Conservation (phyloP, 305 asterid genomes). For the Solanum aculeatissimum region DNA sequence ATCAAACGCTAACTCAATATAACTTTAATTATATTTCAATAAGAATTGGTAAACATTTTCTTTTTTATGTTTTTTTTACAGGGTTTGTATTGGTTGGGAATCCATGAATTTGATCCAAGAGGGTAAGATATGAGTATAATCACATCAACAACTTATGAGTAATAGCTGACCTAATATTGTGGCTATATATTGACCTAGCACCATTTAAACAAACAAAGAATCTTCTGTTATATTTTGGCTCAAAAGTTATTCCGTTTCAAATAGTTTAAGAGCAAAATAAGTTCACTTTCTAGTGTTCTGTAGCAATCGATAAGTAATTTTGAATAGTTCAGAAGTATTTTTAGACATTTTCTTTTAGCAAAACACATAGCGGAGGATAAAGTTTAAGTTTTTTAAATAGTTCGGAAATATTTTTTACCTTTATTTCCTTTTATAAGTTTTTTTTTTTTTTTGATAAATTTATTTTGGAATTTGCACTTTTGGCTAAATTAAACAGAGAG, state of each 20-base stretch:
- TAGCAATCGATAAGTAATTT: neutral
- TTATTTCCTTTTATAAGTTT: neutral
- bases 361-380: no score
- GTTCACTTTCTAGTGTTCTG: neutral
- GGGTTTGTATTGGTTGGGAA: conserved; percentile 58
- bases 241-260: neutral
- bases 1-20: neutral
- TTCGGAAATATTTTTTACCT: neutral
- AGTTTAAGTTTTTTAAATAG: neutral
- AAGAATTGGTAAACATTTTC: neutral
- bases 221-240: neutral
- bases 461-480: neutral
- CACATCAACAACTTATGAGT: no score
- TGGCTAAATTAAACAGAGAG: conserved; percentile 24
- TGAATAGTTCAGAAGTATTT: no score
- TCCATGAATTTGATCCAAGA: conserved; percentile 42
- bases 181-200: no score
- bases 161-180: no score
- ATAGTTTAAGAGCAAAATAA: neutral
- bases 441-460: neutral
- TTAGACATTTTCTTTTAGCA: no score
- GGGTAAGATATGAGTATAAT: conserved; percentile 25
- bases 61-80: neutral
- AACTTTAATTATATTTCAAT: neutral
- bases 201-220: neutral